Evolutionary conservation across 2,329 filamentous ascomycete genomes (phyloP).

Genomic region (Fonsecaea pedrosoi): DNA sequence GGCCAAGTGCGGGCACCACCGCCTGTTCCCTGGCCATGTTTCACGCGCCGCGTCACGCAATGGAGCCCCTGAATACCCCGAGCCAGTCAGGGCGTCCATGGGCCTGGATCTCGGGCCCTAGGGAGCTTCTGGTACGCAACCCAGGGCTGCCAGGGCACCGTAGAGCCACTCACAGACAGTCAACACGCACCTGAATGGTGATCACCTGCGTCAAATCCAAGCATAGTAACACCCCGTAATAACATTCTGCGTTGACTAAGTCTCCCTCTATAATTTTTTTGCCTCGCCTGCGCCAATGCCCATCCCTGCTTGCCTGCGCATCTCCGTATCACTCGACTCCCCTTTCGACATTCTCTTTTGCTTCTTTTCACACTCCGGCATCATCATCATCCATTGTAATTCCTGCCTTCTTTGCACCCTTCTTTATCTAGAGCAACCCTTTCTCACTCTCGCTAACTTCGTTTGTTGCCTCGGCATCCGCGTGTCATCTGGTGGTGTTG

Average conservation of each 20-base stretch:
- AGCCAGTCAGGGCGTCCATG: slow-evolving; percentile 12
- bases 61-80: slow-evolving; percentile 1
- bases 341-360: not conserved
- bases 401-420: not conserved
- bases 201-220: slow-evolving; percentile 17
- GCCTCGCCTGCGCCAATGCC: slow-evolving; percentile 10
- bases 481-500: slow-evolving; percentile 5
- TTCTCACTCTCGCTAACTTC: slow-evolving; percentile 20
- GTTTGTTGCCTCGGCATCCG: slow-evolving; percentile 10
- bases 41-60: slow-evolving; percentile 34
- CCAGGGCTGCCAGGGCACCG: not conserved
- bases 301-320: not conserved
- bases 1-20: not conserved
- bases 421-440: not conserved
- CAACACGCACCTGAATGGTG: not conserved
- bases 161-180: slow-evolving; percentile 1
- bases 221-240: slow-evolving; percentile 19
- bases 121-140: not conserved
- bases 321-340: slow-evolving; percentile 4
- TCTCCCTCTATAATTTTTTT: slow-evolving; percentile 7
- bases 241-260: slow-evolving; percentile 2
- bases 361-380: slow-evolving; percentile 1
- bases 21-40: slow-evolving; percentile 18
- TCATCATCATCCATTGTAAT: slow-evolving; percentile 5
- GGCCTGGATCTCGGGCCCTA: slow-evolving; percentile 17